A percentile compares a stretch with the other conserved stretches of the same genome.
Evolutionary conservation across 805 yeast species (phyloP).

Genomic region (Maudiozyma pseudohumilis): DNA sequence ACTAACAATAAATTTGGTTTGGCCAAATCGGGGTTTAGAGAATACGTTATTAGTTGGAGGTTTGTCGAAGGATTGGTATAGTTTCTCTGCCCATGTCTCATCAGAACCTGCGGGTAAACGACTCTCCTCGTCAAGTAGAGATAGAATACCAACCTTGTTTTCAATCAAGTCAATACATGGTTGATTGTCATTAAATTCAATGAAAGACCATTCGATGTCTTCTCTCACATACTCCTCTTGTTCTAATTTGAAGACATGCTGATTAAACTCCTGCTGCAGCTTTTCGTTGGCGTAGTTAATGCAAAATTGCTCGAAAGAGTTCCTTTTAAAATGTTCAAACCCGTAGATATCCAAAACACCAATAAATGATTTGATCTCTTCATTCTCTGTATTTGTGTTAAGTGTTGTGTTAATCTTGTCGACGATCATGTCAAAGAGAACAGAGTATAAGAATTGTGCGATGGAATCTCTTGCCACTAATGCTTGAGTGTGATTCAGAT

Average conservation of each 20-base stretch:
- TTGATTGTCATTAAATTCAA: slow-evolving; percentile 92
- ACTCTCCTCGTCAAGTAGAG: slow-evolving; percentile 89
- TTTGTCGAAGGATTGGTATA: slow-evolving; percentile 76
- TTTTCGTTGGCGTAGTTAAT: slow-evolving; percentile 96
- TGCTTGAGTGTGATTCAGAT: slow-evolving; percentile 75
- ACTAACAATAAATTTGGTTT: slow-evolving; percentile 76
- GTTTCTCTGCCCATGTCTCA: slow-evolving; percentile 83
- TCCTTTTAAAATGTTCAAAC: slow-evolving; percentile 88
- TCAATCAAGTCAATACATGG: slow-evolving; percentile 93
- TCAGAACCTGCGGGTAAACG: slow-evolving; percentile 90
- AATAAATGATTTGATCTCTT: slow-evolving; percentile 60
- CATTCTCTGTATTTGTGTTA: slow-evolving; percentile 35
- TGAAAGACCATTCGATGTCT: slow-evolving; percentile 94
- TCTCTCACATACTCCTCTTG: slow-evolving; percentile 91
- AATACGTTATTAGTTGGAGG: slow-evolving; percentile 68
- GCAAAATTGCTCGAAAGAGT: slow-evolving; percentile 95
- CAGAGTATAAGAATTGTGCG: slow-evolving; percentile 85
- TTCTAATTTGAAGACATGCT: slow-evolving; percentile 93
- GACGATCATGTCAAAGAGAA: slow-evolving; percentile 92
- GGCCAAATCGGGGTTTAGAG: slow-evolving; percentile 92
- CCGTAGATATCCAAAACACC: slow-evolving; percentile 98
- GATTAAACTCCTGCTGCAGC: slow-evolving; percentile 93
- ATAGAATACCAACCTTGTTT: slow-evolving; percentile 74
- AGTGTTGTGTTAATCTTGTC: slow-evolving; percentile 63
- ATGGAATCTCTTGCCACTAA: slow-evolving; percentile 90